These are phyloP conservation scores for Suillus ampliporus DNA, from an alignment of 768 basidiomycete genomes.

Conservation along the genomic window DNA sequence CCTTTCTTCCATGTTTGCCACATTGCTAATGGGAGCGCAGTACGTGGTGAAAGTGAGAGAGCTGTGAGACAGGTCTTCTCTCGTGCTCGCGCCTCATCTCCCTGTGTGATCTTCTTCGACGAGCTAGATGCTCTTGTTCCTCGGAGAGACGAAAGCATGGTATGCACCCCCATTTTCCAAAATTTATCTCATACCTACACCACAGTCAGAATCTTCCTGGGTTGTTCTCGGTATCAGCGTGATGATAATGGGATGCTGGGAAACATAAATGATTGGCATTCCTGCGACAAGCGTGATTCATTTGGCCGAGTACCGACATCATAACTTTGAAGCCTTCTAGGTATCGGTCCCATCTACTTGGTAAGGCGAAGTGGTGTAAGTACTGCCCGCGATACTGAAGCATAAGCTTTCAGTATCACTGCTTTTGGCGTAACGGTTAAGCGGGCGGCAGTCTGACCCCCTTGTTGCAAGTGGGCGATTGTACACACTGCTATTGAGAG, in stretches of 20 bases:
- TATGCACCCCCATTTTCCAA: conserved; percentile 40
- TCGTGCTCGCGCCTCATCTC: conserved; percentile 89
- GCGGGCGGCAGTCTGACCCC: too few species aligned
- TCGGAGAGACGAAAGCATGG: conserved; percentile 86
- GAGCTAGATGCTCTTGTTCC: conserved; percentile 94
- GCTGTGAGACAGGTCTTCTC: conserved; percentile 96
- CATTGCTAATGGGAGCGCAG: conserved; percentile 43
- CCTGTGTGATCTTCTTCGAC: conserved; percentile 96
- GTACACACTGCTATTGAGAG: too few species aligned
- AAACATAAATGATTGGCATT: background rate
- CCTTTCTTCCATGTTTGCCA: background rate
- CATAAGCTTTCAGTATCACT: too few species aligned
- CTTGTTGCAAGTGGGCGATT: too few species aligned
- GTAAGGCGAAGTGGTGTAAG: too few species aligned
- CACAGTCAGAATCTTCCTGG: conserved; percentile 82
- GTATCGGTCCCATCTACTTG: too few species aligned
- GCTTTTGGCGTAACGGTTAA: too few species aligned
- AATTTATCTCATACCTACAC: background rate
- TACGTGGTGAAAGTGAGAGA: conserved; percentile 98
- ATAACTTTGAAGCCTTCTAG: too few species aligned
- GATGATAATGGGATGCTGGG: background rate
- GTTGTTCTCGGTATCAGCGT: background rate
- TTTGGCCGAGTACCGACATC: too few species aligned
- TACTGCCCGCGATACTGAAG: too few species aligned
- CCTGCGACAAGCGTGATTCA: background rate